Conservation (phyloP, 2,329 filamentous ascomycete species). For the Annulohypoxylon truncatum region DNA sequence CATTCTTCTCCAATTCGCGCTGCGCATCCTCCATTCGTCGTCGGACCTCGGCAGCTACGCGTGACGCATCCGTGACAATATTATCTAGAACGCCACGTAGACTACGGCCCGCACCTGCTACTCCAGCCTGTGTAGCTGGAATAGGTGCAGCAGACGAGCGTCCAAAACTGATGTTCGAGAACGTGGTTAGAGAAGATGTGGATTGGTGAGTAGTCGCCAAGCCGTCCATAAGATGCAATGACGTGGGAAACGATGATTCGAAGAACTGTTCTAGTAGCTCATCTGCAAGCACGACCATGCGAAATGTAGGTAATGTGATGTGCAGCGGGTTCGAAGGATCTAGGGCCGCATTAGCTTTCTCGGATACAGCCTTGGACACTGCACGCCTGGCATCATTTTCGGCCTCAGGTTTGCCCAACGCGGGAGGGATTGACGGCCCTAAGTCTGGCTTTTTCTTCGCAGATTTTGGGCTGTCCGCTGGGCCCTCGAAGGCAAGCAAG, state of each 20-base stretch:
- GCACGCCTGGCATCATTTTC: slow-evolving; percentile 48
- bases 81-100: slow-evolving; percentile 94
- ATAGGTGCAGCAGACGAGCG: slow-evolving; percentile 56
- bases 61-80: slow-evolving; percentile 97
- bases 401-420: slow-evolving; percentile 44
- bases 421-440: slow-evolving; percentile 51
- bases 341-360: slow-evolving; percentile 87
- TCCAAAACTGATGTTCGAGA: slow-evolving; percentile 74
- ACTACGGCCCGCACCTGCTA: slow-evolving; percentile 72
- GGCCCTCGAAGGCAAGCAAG: slow-evolving; percentile 69
- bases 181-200: slow-evolving; percentile 83
- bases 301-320: slow-evolving; percentile 96
- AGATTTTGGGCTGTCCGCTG: slow-evolving; percentile 56
- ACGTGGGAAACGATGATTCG: slow-evolving; percentile 92
- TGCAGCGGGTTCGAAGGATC: slow-evolving; percentile 94
- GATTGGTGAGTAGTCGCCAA: slow-evolving; percentile 58
- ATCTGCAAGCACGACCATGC: slow-evolving; percentile 97
- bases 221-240: slow-evolving; percentile 86
- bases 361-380: slow-evolving; percentile 73
- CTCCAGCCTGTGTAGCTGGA: slow-evolving; percentile 54
- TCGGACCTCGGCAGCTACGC: slow-evolving; percentile 91
- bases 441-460: slow-evolving; percentile 58
- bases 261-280: slow-evolving; percentile 97
- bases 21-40: slow-evolving; percentile 96
- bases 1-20: slow-evolving; percentile 87